Evolutionary conservation across 1,284 basidiomycete genomes (phyloP).

Genomic region (Cryptococcus wingfieldii): DNA sequence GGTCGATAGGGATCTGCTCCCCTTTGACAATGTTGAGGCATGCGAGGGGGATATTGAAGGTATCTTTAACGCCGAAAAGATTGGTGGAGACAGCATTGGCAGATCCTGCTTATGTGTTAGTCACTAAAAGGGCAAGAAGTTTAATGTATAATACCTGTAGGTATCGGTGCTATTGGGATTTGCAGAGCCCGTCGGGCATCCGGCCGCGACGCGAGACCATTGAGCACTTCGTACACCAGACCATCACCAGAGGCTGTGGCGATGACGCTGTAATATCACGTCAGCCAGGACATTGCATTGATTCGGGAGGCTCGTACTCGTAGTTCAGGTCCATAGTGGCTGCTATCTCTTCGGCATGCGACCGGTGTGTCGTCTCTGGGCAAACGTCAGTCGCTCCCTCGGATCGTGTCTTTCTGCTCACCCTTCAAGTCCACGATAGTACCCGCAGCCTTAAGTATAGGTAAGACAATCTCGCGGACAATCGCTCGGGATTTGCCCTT

Average conservation of each 20-base stretch:
- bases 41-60: conserved; percentile 68
- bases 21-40: conserved; percentile 86
- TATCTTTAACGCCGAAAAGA: conserved; percentile 55
- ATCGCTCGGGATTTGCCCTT: conserved; percentile 66
- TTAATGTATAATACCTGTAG: conserved; percentile 61
- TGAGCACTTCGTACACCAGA: conserved; percentile 83
- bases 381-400: background rate
- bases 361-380: conserved; percentile 65
- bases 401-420: conserved; percentile 44
- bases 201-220: conserved; percentile 74
- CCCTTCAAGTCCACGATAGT: conserved; percentile 62
- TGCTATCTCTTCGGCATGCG: conserved; percentile 71
- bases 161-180: conserved; percentile 78
- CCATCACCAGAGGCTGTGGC: conserved; percentile 88
- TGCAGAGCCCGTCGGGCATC: conserved; percentile 66
- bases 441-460: conserved; percentile 72
- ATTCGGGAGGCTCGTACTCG: conserved; percentile 51
- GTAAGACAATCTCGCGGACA: conserved; percentile 66
- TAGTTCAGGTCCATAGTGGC: conserved; percentile 61
- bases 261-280: conserved; percentile 54
- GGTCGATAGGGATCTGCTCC: conserved; percentile 68
- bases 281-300: background rate
- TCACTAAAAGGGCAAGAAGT: background rate
- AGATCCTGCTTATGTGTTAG: conserved; percentile 33
- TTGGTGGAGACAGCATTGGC: conserved; percentile 49